A percentile compares a stretch with the other conserved stretches of the same genome.
These are phyloP conservation scores for Solanum aculeatissimum DNA, from an alignment of 305 asterid species.

Conservation along the genomic window DNA sequence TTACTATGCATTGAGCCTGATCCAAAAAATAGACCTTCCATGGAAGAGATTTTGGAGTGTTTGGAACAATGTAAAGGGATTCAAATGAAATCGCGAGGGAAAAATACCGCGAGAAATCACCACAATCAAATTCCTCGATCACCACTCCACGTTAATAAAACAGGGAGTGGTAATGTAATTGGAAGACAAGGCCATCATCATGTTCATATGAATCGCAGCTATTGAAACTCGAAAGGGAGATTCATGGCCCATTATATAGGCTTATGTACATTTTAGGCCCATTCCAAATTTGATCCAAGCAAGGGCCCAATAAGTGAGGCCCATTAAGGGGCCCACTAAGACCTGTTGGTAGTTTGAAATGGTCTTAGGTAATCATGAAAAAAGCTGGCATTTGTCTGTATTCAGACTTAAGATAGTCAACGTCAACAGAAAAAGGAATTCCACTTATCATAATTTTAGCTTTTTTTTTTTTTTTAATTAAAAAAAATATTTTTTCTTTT, in stretches of 20 bases:
- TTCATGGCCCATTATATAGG: not conserved
- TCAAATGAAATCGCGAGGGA: conserved; percentile 12
- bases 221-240: not conserved
- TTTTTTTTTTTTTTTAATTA: not conserved
- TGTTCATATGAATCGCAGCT: not conserved
- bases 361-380: not conserved
- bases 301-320: not conserved
- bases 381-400: not conserved
- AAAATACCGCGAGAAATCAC: conserved; percentile 3
- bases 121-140: conserved; percentile 4
- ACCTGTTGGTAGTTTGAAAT: not conserved
- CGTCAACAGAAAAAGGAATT: not conserved
- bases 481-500: not conserved
- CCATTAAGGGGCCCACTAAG: not conserved
- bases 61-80: conserved; percentile 27
- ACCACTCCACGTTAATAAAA: conserved; percentile 15
- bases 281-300: not conserved
- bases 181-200: not conserved
- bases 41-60: conserved; percentile 34
- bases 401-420: not conserved
- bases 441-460: not conserved
- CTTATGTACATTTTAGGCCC: too few species aligned
- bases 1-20: conserved; percentile 49
- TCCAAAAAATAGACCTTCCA: conserved; percentile 50
- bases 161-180: conserved; percentile 1